phyloP scores from a whole-genome alignment of 139 green algal species.

The Eudorina sp. region DNA sequence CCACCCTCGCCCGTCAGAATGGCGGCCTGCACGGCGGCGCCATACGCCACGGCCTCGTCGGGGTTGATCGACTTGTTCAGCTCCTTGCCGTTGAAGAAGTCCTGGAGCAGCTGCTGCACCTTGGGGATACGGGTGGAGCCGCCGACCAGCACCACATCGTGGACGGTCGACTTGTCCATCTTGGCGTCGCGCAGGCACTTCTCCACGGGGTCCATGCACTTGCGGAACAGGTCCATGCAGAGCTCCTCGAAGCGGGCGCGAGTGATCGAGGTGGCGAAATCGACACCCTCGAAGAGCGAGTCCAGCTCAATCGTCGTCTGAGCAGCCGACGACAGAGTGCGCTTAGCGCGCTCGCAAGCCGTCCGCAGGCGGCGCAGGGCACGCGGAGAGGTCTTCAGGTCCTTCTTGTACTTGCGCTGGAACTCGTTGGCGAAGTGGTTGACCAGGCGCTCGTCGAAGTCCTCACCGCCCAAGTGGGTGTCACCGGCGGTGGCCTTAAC shows the following conservation, averaged over 20 bases:
- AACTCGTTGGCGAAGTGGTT: slow-evolving; percentile 97
- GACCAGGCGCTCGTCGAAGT: slow-evolving; percentile 98
- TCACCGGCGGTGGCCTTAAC: slow-evolving; percentile 98
- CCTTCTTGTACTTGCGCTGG: slow-evolving; percentile 99
- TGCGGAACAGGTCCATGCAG: slow-evolving; percentile 99
- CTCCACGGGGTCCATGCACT: slow-evolving; percentile 99
- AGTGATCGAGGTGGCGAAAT: slow-evolving; percentile 98
- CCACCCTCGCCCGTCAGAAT: slow-evolving; percentile 94
- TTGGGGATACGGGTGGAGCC: slow-evolving; percentile 99
- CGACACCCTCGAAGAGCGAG: slow-evolving; percentile 96
- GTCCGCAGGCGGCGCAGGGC: slow-evolving; percentile 85
- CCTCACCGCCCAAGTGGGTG: slow-evolving; percentile 98
- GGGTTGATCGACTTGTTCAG: slow-evolving; percentile 99
- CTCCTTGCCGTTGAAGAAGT: slow-evolving; percentile 99
- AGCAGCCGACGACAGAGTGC: slow-evolving; percentile 84
- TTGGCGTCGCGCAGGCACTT: slow-evolving; percentile 92
- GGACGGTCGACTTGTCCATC: slow-evolving; percentile 89
- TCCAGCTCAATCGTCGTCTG: slow-evolving; percentile 99
- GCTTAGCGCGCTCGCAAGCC: slow-evolving; percentile 95
- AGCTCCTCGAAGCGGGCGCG: slow-evolving; percentile 98
- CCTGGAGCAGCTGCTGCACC: slow-evolving; percentile 96
- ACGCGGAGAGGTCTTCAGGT: slow-evolving; percentile 83
- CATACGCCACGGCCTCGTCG: slow-evolving; percentile 99
- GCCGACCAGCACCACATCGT: slow-evolving; percentile 96
- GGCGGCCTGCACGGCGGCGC: slow-evolving; percentile 96